Evolutionary conservation across 2,329 filamentous ascomycete genomes (phyloP).

Genomic region (Whalleya microplaca): DNA sequence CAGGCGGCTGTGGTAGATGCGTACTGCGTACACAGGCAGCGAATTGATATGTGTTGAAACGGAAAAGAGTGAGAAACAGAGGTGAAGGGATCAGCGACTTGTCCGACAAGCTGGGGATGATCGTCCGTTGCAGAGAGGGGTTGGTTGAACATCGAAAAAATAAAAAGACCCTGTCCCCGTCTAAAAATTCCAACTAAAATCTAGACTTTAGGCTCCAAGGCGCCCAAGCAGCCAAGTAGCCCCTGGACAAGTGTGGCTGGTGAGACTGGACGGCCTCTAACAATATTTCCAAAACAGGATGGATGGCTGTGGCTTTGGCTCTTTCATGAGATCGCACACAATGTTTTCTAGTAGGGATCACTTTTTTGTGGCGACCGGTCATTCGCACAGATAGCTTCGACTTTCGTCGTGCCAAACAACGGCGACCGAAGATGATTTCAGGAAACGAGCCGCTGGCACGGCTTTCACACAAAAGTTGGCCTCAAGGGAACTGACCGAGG

Average conservation of each 20-base stretch:
- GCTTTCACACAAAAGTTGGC: not conserved
- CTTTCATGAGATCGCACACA: constrained; percentile 22
- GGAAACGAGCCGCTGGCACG: not conserved
- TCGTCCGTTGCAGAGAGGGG: constrained; percentile 17
- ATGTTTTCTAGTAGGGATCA: constrained; percentile 19
- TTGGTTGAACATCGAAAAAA: constrained; percentile 5
- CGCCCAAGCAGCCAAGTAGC: not conserved
- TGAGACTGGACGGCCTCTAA: constrained; percentile 14
- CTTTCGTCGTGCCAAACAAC: not conserved
- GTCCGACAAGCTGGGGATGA: constrained; percentile 26
- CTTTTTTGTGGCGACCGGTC: constrained; percentile 20
- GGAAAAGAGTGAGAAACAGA: constrained; percentile 22
- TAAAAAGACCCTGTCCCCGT: constrained; percentile 15
- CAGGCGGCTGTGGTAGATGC: constrained; percentile 1
- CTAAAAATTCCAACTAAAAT: constrained; percentile 17
- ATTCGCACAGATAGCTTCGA: constrained; percentile 14
- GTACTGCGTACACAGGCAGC: constrained; percentile 17
- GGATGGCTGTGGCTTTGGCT: constrained; percentile 25
- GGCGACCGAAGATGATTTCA: constrained; percentile 19
- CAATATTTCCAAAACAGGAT: constrained; percentile 20
- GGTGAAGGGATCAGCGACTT: constrained; percentile 23
- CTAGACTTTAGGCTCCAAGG: constrained; percentile 14
- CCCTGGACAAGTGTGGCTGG: constrained; percentile 17
- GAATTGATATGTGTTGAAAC: constrained; percentile 19
- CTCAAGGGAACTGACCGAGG: constrained; percentile 16